Base-by-base conservation (phyloP, 2,329 filamentous ascomycete species). In the Aspergillus alliaceus region DNA sequence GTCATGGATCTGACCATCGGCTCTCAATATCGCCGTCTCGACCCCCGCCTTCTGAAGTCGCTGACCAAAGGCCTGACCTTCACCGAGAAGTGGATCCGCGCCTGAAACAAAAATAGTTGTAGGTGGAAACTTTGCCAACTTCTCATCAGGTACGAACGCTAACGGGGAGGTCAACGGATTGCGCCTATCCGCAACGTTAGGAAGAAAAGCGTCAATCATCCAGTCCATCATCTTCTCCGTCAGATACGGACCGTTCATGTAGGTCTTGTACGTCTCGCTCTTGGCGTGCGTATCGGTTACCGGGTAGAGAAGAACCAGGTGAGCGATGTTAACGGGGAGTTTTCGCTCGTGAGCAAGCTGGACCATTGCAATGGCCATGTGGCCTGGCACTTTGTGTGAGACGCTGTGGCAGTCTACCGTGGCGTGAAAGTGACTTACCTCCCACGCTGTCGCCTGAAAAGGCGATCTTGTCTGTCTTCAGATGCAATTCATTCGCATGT, bases 1-100 rank as follows among this genome's bases (percentile, higher is more conserved):
- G 34, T 50, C 56, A 39, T 61, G 56, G 37, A 59, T 61, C 47
- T 59, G 53, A 4, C 59, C 59, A 32, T 61, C 56, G 18, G 56
- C 56, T 35, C 32, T 61, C 14, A 57, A 15, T 6, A 57, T 51
- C 12, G 39, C 48, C 22, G 58, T 55, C 11, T 57, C 57, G 7
- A 60, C 54, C 0, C 58, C 58, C 24, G 52, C 56, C 8, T 57
- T 37, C 51, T 60, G 58, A 22, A 60, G 39, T 18, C 58, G 32
- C 14, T 53, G 25, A 1, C 58, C 54, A 29, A 60, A 57, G 2
- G 54, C 58, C 49, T 47, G 22, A 18, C 57, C 57, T 9, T 57
- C 58, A n/a, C 18, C 54, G 46, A 57, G 48, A 39, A 57, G 51
- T 1, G 54, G 58, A 22, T 60, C 58, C 2, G 42, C 51, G 12